Conservation (phyloP, 2,329 filamentous ascomycete genomes). For the Monosporascus sp. region DNA sequence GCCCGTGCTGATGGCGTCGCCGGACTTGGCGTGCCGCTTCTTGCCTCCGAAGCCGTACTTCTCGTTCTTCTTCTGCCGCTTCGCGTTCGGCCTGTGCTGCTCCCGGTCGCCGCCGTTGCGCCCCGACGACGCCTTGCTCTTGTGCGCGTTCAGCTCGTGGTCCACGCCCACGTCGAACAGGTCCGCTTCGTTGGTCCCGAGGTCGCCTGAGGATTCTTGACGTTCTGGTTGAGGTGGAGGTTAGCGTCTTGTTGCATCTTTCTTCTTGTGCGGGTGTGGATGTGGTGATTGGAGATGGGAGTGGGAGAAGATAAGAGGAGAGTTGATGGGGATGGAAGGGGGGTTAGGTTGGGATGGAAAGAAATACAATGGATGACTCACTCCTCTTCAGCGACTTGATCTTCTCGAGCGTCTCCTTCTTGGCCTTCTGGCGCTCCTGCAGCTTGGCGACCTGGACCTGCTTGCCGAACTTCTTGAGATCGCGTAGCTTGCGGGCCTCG, state of each 20-base stretch:
- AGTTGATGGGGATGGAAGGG: slow-evolving; percentile 2
- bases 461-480: slow-evolving; percentile 99
- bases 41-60: slow-evolving; percentile 96
- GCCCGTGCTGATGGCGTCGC: slow-evolving; percentile 75
- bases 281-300: slow-evolving; percentile 22
- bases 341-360: background rate
- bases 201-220: slow-evolving; percentile 58
- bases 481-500: slow-evolving; percentile 85
- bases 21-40: slow-evolving; percentile 87
- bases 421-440: slow-evolving; percentile 88
- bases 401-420: slow-evolving; percentile 90
- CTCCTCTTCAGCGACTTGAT: slow-evolving; percentile 93
- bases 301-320: background rate
- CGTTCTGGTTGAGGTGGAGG: slow-evolving; percentile 59
- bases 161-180: slow-evolving; percentile 90
- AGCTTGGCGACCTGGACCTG: slow-evolving; percentile 94
- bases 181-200: slow-evolving; percentile 72
- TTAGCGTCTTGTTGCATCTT: too few relatives aligned
- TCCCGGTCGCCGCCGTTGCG: slow-evolving; percentile 34
- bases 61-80: slow-evolving; percentile 88
- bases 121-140: slow-evolving; percentile 34
- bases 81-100: slow-evolving; percentile 47
- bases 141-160: slow-evolving; percentile 50
- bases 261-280: background rate
- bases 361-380: slow-evolving; percentile 44